Evolutionary conservation across 2,329 filamentous ascomycete genomes (phyloP), one percentile per base, ranked within the genome.

Genomic region (Emericellopsis atlantica): DNA sequence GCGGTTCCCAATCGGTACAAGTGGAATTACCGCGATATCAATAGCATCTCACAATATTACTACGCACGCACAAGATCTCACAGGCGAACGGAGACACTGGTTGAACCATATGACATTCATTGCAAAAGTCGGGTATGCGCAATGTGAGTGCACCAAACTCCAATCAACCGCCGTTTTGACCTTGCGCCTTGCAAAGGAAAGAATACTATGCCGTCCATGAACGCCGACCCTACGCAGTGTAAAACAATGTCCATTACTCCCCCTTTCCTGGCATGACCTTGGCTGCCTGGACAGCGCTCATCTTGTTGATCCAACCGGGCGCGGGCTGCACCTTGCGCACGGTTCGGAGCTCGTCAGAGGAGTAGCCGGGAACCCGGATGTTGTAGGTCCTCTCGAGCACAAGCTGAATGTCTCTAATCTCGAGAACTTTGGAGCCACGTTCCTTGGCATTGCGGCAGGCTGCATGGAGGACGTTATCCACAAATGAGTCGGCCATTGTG

Each of bases 381-480:
- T 92, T 92, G 70, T 88, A 90, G 45, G 83, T 82, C 44, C 85
- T 79, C 62, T 92, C 85, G 2, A 92, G 74, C 6, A 89, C 79
- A 26, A 90, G 77, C 59, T 90, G 85, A 44, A 90, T 76, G 54
- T 92, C 85, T 46, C 85, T 82, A 43, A 89, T 87, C 60, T 98
- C 92, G 18, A 98, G 78, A 1, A 87, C 82, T 51, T 90, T 87
- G 33, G 85, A 90, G 6, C 88, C 85, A 40, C 92, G 86, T 48
- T 95, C 80, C 65, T 96, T 96, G 50, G 90, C 87, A 45, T 95
- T 81, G 52, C 84, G 82, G 65, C 90, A 96, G 14, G 92, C 88
- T 12, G 79, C 74, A 52, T 86, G 80, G 38, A 95, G 78, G 33
- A 98, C 84, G 50, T 83, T 85, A 60, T 98, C 92, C 44, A 98